These are phyloP conservation scores for Cocos nucifera DNA, from an alignment of 176 grass and related monocot genomes.

Conservation along the genomic window DNA sequence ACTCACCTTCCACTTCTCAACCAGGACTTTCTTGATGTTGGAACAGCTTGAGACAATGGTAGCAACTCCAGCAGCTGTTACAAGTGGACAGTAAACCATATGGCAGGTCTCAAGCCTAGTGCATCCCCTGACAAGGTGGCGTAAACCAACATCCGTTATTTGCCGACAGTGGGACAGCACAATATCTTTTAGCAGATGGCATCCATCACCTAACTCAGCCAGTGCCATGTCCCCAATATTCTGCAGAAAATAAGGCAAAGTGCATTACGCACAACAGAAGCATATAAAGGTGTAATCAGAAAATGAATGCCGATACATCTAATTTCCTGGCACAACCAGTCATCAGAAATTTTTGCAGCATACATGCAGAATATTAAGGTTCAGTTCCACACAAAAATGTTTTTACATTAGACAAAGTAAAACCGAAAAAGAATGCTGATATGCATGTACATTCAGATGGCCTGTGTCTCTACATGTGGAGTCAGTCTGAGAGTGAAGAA, in stretches of 20 bases:
- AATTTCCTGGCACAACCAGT: too few relatives aligned
- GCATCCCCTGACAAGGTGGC: constrained; percentile 56
- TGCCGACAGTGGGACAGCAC: constrained; percentile 54
- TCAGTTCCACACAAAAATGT: too few relatives aligned
- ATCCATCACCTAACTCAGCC: constrained; percentile 62
- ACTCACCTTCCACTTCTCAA: constrained; percentile 78
- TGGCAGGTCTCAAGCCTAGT: constrained; percentile 43
- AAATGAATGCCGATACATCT: too few relatives aligned
- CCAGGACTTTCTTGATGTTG: constrained; percentile 64
- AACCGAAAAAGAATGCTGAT: too few relatives aligned
- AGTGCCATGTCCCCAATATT: constrained; percentile 55
- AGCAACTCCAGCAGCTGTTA: constrained; percentile 59
- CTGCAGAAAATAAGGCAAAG: constrained; percentile 21
- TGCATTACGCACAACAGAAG: too few relatives aligned
- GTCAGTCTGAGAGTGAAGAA: too few relatives aligned
- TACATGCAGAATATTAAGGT: too few relatives aligned
- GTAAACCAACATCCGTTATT: constrained; percentile 62
- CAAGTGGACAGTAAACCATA: constrained; percentile 60
- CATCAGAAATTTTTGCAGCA: too few relatives aligned
- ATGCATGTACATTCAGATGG: too few relatives aligned
- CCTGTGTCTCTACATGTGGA: too few relatives aligned
- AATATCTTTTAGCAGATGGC: constrained; percentile 52
- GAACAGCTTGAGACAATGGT: constrained; percentile 57
- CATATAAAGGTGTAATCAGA: too few relatives aligned
- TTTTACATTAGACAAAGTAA: too few relatives aligned